Conservation (phyloP, 2,329 filamentous ascomycete species). For the Colletotrichum navitas region DNA sequence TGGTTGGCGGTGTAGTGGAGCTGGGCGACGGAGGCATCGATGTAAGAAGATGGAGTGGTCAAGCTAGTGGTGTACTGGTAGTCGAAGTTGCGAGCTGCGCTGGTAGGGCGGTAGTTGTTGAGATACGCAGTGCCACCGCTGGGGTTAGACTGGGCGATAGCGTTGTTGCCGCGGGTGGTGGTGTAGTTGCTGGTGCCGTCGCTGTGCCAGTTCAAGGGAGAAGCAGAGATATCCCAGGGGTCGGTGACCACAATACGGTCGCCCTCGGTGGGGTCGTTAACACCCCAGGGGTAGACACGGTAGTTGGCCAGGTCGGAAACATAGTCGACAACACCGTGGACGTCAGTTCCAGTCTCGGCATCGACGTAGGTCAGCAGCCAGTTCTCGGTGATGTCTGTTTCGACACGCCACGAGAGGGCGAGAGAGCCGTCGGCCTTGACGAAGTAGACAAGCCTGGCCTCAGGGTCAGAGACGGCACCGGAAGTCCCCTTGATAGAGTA, state of each 20-base stretch:
- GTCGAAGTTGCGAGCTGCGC: constrained; percentile 55
- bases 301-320: constrained; percentile 62
- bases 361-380: constrained; percentile 68
- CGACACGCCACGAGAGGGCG: constrained; percentile 63
- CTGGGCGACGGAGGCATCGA: constrained; percentile 64
- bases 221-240: constrained; percentile 55
- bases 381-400: constrained; percentile 64
- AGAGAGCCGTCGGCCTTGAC: constrained; percentile 58
- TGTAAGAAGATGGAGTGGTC: constrained; percentile 54
- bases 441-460: constrained; percentile 65
- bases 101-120: constrained; percentile 56
- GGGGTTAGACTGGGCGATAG: constrained; percentile 62
- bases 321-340: constrained; percentile 66
- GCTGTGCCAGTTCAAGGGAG: constrained; percentile 63
- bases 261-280: constrained; percentile 64
- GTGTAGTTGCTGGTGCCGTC: constrained; percentile 61
- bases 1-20: constrained; percentile 68
- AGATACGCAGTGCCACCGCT: constrained; percentile 50
- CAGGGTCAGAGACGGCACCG: constrained; percentile 61
- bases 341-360: constrained; percentile 55
- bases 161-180: constrained; percentile 67
- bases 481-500: constrained; percentile 58
- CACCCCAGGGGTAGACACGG: constrained; percentile 64
- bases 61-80: constrained; percentile 52
- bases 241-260: constrained; percentile 55